Conservation (phyloP, 768 basidiomycete species). For the Dacryopinax spathularia region DNA sequence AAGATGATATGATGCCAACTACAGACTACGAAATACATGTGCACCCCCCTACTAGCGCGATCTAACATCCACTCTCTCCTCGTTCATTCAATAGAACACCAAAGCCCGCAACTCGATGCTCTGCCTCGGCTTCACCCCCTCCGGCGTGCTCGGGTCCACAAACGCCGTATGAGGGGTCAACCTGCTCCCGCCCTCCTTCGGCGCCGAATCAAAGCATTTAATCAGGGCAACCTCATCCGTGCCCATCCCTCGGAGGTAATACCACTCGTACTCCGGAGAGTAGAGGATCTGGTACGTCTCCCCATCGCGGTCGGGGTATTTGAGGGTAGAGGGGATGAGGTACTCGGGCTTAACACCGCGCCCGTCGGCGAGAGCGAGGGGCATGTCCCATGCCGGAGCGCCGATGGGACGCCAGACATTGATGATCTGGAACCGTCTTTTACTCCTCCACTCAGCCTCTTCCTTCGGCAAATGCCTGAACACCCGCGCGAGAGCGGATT, state of each 20-base stretch:
- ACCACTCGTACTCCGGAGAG: constrained; percentile 38
- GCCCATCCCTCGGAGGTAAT: constrained; percentile 33
- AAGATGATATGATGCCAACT: background rate
- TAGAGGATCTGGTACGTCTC: constrained; percentile 37
- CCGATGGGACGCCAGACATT: constrained; percentile 43
- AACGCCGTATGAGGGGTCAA: constrained; percentile 27
- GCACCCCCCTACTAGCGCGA: too few relatives aligned
- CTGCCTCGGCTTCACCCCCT: constrained; percentile 22
- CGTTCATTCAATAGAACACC: constrained; percentile 21
- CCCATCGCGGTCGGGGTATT: constrained; percentile 38
- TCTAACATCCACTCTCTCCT: background rate
- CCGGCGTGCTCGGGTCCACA: constrained; percentile 23
- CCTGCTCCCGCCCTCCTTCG: constrained; percentile 18
- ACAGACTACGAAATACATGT: background rate
- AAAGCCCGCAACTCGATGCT: constrained; percentile 27
- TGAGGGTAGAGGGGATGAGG: constrained; percentile 31
- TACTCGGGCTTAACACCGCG: constrained; percentile 29
- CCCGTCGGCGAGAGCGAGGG: constrained; percentile 37
- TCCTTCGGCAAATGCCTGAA: constrained; percentile 34
- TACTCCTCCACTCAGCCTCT: constrained; percentile 29
- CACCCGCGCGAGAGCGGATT: constrained; percentile 32
- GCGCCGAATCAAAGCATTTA: constrained; percentile 32
- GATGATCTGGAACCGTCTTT: constrained; percentile 36
- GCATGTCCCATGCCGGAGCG: constrained; percentile 34
- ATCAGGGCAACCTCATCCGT: constrained; percentile 36